A percentile compares a stretch with the other conserved stretches of the same genome.
Conservation (phyloP, 2,329 filamentous ascomycete species). For the Fusarium proliferatum region DNA sequence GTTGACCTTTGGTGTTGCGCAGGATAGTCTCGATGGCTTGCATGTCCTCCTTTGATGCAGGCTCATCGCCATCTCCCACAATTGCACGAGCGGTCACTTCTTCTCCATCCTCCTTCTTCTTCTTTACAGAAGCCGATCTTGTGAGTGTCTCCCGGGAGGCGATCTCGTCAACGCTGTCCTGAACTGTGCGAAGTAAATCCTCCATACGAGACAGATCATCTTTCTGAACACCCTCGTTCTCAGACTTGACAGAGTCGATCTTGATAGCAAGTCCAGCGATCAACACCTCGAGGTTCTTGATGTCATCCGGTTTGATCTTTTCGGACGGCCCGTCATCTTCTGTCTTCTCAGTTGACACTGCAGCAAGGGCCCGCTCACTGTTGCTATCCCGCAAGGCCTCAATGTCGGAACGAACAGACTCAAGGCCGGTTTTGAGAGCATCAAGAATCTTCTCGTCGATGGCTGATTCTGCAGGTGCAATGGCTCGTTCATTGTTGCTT, state of each 20-base stretch:
- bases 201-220: constrained; percentile 68
- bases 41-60: constrained; percentile 77
- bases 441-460: constrained; percentile 80
- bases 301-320: constrained; percentile 73
- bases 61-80: constrained; percentile 47
- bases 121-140: constrained; percentile 33
- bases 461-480: constrained; percentile 51
- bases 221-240: constrained; percentile 54
- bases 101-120: constrained; percentile 36
- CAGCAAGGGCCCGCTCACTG: constrained; percentile 61
- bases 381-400: constrained; percentile 73
- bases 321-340: constrained; percentile 55
- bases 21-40: constrained; percentile 91
- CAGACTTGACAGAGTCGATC: constrained; percentile 68
- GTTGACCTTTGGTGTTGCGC: constrained; percentile 85
- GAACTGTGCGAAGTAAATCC: constrained; percentile 62
- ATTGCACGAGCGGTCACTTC: constrained; percentile 9
- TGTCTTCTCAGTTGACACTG: constrained; percentile 36
- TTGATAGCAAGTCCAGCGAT: constrained; percentile 86
- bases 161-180: constrained; percentile 60
- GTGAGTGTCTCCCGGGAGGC: constrained; percentile 46
- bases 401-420: constrained; percentile 78
- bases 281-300: constrained; percentile 86
- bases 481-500: constrained; percentile 74
- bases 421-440: constrained; percentile 81